Evolutionary conservation across 257 asterid genomes (phyloP).

Genomic region (Nicotiana noctiflora): DNA sequence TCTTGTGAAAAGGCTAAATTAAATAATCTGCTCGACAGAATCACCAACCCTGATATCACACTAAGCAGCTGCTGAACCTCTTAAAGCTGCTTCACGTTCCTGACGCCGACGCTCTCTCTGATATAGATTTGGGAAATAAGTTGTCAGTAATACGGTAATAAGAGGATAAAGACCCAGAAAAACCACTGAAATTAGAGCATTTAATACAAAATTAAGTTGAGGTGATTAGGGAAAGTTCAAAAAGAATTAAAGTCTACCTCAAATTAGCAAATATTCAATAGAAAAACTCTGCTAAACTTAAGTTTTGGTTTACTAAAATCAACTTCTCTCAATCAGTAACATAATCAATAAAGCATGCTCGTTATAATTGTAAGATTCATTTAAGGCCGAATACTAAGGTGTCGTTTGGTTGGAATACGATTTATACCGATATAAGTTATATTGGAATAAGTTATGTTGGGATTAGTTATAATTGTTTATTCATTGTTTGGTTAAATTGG

Average conservation of each 20-base stretch:
- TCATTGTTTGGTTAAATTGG: too few relatives aligned
- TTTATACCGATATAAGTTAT: too few relatives aligned
- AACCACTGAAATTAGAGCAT: neutral
- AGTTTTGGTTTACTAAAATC: neutral
- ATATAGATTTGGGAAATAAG: constrained; percentile 9
- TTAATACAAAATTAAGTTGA: neutral
- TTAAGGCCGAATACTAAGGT: neutral
- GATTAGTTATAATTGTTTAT: too few relatives aligned
- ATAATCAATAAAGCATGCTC: neutral
- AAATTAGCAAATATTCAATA: neutral
- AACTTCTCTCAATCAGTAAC: neutral
- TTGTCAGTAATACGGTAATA: constrained; percentile 7
- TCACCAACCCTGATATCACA: neutral
- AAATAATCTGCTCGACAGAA: neutral
- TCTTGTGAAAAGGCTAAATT: neutral
- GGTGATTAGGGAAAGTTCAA: neutral
- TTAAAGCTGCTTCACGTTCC: constrained; percentile 56
- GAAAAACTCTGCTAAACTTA: neutral
- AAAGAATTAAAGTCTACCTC: neutral
- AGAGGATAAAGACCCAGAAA: neutral
- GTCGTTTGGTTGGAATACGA: too few relatives aligned
- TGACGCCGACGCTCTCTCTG: constrained; percentile 59
- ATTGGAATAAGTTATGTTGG: too few relatives aligned
- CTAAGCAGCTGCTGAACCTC: constrained; percentile 29
- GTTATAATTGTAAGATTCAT: neutral